phyloP scores from a whole-genome alignment of 75 land plant genomes.

The Pinus albicaulis region DNA sequence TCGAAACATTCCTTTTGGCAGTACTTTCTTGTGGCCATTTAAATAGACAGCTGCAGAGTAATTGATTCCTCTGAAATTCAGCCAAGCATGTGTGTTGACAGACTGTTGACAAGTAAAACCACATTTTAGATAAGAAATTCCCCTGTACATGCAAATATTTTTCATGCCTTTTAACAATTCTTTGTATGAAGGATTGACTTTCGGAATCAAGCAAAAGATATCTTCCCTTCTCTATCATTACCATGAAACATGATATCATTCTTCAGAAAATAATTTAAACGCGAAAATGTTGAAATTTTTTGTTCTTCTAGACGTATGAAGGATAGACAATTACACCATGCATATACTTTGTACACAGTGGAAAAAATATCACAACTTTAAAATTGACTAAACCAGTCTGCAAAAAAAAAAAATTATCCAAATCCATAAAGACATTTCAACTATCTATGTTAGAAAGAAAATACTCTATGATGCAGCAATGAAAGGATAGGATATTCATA shows the following conservation, averaged over 20 bases:
- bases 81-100: conserved; percentile 63
- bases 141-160: not conserved
- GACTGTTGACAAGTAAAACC: conserved; percentile 24
- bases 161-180: not conserved
- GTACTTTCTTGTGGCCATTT: conserved; percentile 74
- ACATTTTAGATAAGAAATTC: conserved; percentile 3
- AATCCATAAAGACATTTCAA: not conserved
- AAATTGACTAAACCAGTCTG: not conserved
- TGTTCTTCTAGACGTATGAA: not conserved
- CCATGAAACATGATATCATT: not conserved
- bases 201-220: conserved; percentile 1
- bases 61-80: conserved; percentile 89
- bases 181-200: not conserved
- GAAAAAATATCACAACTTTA: not conserved
- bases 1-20: conserved; percentile 91
- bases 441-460: not conserved
- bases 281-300: not conserved
- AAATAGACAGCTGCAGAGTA: conserved; percentile 88
- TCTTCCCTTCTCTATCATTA: not conserved
- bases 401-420: not conserved
- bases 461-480: not conserved
- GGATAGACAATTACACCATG: not conserved
- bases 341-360: not conserved
- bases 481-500: not conserved
- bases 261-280: not conserved